Evolutionary conservation across 805 yeast species (phyloP).

Genomic region (Candida schatavii): DNA sequence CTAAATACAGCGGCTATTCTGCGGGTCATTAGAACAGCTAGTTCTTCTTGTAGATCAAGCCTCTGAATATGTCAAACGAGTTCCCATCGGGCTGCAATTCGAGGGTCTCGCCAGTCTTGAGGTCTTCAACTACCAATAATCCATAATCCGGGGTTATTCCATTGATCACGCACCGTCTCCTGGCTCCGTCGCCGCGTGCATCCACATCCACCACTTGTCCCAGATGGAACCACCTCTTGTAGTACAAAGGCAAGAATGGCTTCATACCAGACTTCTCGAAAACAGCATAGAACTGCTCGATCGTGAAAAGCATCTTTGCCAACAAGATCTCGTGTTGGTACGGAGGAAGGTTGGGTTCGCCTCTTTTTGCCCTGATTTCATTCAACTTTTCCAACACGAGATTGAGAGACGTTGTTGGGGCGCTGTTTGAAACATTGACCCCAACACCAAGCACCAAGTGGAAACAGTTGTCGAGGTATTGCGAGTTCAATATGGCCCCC

Average conservation of each 20-base stretch:
- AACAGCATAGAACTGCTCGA: conserved; percentile 58
- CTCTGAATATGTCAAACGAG: conserved; percentile 92
- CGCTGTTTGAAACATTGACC: conserved; percentile 74
- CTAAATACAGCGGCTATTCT: too few relatives aligned
- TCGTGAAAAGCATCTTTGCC: conserved; percentile 65
- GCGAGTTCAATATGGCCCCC: conserved; percentile 83
- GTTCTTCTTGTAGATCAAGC: conserved; percentile 58
- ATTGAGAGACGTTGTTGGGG: conserved; percentile 90
- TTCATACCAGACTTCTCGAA: conserved; percentile 65
- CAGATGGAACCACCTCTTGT: conserved; percentile 81
- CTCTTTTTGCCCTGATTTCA: conserved; percentile 40
- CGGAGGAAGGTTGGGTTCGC: conserved; percentile 44
- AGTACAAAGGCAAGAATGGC: conserved; percentile 68
- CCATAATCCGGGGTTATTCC: conserved; percentile 91
- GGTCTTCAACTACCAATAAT: conserved; percentile 70
- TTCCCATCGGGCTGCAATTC: conserved; percentile 96
- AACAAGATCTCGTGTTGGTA: conserved; percentile 50
- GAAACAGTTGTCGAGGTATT: conserved; percentile 56
- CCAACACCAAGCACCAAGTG: conserved; percentile 84
- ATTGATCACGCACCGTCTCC: conserved; percentile 53
- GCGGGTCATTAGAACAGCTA: too few relatives aligned
- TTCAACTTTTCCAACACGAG: conserved; percentile 63
- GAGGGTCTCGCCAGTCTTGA: conserved; percentile 55
- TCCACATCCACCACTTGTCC: conserved; percentile 64
- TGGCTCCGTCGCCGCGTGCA: conserved; percentile 47